Evolutionary conservation across 345 rosid genomes (phyloP).

Genomic region (Streptanthus diversifolius): DNA sequence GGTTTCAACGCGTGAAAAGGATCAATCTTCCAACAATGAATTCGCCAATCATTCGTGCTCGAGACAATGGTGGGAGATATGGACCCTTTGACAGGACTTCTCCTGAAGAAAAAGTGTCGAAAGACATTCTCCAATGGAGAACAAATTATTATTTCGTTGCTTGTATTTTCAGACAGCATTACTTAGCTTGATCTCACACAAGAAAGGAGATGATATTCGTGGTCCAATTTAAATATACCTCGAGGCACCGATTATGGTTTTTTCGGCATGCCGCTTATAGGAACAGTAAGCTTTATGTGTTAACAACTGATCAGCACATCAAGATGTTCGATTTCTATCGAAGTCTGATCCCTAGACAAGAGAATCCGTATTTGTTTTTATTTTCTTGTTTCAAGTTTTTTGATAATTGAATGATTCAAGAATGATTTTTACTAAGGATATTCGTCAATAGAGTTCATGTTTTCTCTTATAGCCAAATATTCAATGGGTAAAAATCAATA

Average conservation of each 20-base stretch:
- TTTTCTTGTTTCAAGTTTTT: too few relatives aligned
- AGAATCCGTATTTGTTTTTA: neutral
- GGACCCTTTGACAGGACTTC: neutral
- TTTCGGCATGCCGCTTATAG: neutral
- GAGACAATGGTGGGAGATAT: neutral
- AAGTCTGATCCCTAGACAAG: neutral
- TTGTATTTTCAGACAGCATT: neutral
- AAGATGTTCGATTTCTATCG: neutral
- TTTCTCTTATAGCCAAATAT: too few relatives aligned
- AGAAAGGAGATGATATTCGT: neutral
- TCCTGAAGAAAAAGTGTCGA: neutral
- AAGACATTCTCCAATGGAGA: neutral
- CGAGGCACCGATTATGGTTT: neutral
- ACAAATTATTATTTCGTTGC: neutral
- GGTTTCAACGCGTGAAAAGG: too few relatives aligned
- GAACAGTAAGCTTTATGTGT: neutral
- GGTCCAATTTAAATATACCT: neutral
- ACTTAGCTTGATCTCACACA: neutral
- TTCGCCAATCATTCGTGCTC: neutral
- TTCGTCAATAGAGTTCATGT: too few relatives aligned
- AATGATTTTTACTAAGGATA: too few relatives aligned
- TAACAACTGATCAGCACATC: neutral
- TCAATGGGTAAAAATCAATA: too few relatives aligned
- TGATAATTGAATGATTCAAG: too few relatives aligned
- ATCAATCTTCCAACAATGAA: slow-evolving; percentile 16